Conservation (phyloP, 2,329 filamentous ascomycete species). For the Calonectria henricotiae region DNA sequence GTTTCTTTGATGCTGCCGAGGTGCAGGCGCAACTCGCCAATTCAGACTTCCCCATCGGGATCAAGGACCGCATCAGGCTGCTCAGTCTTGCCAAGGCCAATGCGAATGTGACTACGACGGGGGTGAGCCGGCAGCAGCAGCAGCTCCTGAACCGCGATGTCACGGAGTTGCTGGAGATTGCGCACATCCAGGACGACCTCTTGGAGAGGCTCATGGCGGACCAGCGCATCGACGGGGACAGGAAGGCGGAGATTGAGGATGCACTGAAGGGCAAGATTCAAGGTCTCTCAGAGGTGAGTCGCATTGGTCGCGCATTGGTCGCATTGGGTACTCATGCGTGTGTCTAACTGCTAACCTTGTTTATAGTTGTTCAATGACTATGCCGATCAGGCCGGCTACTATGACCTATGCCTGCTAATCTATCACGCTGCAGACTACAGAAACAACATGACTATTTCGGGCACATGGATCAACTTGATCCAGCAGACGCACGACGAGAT, state of each 20-base stretch:
- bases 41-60: conserved; percentile 84
- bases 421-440: conserved; percentile 94
- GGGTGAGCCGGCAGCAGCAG: conserved; percentile 84
- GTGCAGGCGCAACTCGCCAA: conserved; percentile 89
- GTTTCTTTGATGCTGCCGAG: conserved; percentile 88
- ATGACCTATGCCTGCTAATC: conserved; percentile 93
- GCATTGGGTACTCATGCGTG: not conserved
- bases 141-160: conserved; percentile 90
- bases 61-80: conserved; percentile 90
- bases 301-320: not conserved
- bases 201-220: conserved; percentile 85
- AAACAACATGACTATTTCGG: conserved; percentile 85
- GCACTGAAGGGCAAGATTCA: conserved; percentile 85
- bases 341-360: conserved; percentile 48
- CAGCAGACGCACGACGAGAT: conserved; percentile 77
- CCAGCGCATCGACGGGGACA: conserved; percentile 75
- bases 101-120: conserved; percentile 85
- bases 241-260: conserved; percentile 75
- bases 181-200: conserved; percentile 95
- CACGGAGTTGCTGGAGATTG: conserved; percentile 89
- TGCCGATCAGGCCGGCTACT: conserved; percentile 92
- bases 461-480: conserved; percentile 89
- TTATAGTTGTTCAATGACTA: conserved; percentile 90
- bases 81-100: conserved; percentile 94
- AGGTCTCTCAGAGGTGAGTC: conserved; percentile 80